Conservation (phyloP, 1,284 basidiomycete species). For the Ceratobasidium sp. region DNA sequence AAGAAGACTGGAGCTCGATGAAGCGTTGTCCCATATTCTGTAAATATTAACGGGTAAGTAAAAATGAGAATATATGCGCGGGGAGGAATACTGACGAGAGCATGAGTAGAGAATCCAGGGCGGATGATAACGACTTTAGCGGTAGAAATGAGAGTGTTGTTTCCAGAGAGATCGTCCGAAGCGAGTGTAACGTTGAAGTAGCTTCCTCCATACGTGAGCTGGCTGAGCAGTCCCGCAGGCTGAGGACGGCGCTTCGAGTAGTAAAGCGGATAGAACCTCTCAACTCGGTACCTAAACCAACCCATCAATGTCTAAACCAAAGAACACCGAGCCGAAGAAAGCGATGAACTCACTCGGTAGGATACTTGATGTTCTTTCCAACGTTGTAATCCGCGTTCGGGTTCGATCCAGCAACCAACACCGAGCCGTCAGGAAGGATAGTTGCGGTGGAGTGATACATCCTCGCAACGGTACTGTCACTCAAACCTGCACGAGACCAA, state of each 20-base stretch:
- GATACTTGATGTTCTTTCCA: slow-evolving; percentile 77
- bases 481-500: slow-evolving; percentile 79
- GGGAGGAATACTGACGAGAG: slow-evolving; percentile 63
- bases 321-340: slow-evolving; percentile 64
- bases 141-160: slow-evolving; percentile 76
- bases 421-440: slow-evolving; percentile 85
- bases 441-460: slow-evolving; percentile 91
- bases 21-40: slow-evolving; percentile 90
- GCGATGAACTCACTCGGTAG: slow-evolving; percentile 75
- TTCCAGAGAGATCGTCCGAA: slow-evolving; percentile 72
- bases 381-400: slow-evolving; percentile 89
- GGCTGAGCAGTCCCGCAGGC: slow-evolving; percentile 78
- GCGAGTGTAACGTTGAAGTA: slow-evolving; percentile 72
- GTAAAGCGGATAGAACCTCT: slow-evolving; percentile 88
- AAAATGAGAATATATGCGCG: background rate
- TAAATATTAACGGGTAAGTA: background rate
- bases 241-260: slow-evolving; percentile 81
- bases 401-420: slow-evolving; percentile 92
- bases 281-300: slow-evolving; percentile 86
- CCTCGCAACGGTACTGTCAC: slow-evolving; percentile 70
- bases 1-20: slow-evolving; percentile 65
- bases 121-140: slow-evolving; percentile 87
- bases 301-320: slow-evolving; percentile 70
- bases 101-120: slow-evolving; percentile 93
- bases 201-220: slow-evolving; percentile 85